Base-by-base conservation (phyloP, 1,284 basidiomycete genomes). In the Pyrrhoderma lamaoense region DNA sequence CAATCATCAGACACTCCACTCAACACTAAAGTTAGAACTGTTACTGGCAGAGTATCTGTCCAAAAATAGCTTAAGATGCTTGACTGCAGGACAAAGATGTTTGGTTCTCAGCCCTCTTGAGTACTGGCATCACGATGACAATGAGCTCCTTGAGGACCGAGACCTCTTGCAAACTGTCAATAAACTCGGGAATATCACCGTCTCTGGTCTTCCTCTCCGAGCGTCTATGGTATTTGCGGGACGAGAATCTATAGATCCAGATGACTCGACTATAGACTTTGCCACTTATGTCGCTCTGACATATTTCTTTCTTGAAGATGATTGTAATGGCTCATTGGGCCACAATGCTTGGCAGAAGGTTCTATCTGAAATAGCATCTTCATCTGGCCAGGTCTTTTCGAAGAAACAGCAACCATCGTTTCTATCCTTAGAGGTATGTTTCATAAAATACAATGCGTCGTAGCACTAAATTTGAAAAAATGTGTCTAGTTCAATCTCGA, bases 211-310 rank as follows among this genome's bases (percentile, higher is more conserved):
- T 39, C 71, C 76, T 34, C 65, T 89, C 42, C 80, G 76, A 11
- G 77, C 83, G 5, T 72, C 77, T 47, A 89, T 89, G 85, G 83
- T 89, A 27, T 65, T 89, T 44, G 83, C 85, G n/a, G 79, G 83
- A 18, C 73, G 83, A 49, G 77, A 76, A 36, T 72, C 70, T 18
- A 69, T 71, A 52, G 79, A 83, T 45, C 72, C 71, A 42, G 69
- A 74, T 49, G 67, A 70, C 39, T 60, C 63, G 11, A 69, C 71
- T 47, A 72, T 82, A 52, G 80, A 85, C 58, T 80, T 75, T 45
- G 83, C 85, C 39, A 75, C 71, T 46, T 86, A 80, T 61, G 73
- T 91, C 18, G 84, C 81, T 9, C 71, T 90, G 52, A 89, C 85
- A 0, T 89, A 87, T 62, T 81, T 87, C 65, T 87, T 91, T 62